These are phyloP conservation scores for Capsicum baccatum DNA, from an alignment of 257 asterid genomes.

Conservation along the genomic window DNA sequence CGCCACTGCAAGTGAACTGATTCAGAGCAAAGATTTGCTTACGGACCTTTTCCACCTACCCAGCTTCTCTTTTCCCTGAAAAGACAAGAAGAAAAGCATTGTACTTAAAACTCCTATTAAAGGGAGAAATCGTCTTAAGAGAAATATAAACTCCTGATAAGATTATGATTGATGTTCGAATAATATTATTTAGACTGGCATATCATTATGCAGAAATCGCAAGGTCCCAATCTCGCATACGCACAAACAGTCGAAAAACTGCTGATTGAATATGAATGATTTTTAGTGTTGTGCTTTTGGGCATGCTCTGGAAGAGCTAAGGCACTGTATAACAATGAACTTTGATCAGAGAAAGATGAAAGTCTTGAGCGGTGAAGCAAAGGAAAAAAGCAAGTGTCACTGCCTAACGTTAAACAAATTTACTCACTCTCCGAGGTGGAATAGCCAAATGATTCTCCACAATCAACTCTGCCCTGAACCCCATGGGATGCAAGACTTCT, in stretches of 20 bases:
- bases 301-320: not conserved
- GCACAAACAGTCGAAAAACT: not conserved
- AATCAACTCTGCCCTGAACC: slow-evolving; percentile 63
- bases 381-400: not conserved
- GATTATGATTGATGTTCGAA: too few species aligned
- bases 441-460: slow-evolving; percentile 69
- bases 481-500: slow-evolving; percentile 73
- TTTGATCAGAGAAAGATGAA: not conserved
- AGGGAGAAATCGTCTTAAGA: not conserved
- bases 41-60: slow-evolving; percentile 68
- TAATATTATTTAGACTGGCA: too few species aligned
- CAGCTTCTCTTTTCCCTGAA: slow-evolving; percentile 74
- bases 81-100: slow-evolving; percentile 13
- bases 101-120: not conserved
- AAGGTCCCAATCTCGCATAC: too few species aligned
- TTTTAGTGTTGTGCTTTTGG: not conserved
- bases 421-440: slow-evolving; percentile 69
- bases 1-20: slow-evolving; percentile 1
- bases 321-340: not conserved
- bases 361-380: not conserved
- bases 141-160: not conserved
- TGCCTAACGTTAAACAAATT: not conserved
- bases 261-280: not conserved
- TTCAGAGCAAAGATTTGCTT: slow-evolving; percentile 48
- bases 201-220: too few species aligned